Conservation (phyloP, 2,329 filamentous ascomycete species). For the Aureobasidium sp. region DNA sequence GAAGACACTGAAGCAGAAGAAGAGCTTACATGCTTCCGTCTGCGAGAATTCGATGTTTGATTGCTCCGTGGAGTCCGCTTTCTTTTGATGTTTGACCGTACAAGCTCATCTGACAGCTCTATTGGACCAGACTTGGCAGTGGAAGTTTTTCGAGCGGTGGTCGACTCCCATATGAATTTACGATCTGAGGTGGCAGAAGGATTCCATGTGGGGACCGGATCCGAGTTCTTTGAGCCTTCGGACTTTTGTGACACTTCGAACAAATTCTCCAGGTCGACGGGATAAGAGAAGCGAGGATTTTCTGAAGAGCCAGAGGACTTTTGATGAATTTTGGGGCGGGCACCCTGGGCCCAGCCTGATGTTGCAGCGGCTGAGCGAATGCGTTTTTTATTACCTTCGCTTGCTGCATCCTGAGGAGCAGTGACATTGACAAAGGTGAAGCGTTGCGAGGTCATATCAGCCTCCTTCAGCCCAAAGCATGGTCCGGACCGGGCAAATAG, state of each 20-base stretch:
- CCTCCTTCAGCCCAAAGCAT: background rate
- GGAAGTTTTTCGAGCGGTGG: background rate
- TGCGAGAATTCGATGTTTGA: background rate
- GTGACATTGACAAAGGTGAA: constrained; percentile 27
- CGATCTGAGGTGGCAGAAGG: background rate
- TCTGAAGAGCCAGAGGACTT: background rate
- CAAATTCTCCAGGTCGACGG: background rate
- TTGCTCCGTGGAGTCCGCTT: background rate
- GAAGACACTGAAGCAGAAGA: background rate
- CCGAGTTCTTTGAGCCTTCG: background rate
- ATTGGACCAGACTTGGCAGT: background rate
- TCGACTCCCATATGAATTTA: constrained; percentile 4
- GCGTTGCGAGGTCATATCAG: constrained; percentile 10
- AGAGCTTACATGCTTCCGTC: background rate
- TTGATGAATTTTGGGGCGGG: constrained; percentile 16
- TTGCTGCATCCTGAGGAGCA: constrained; percentile 20
- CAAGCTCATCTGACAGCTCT: background rate
- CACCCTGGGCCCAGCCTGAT: constrained; percentile 23
- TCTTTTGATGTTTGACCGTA: background rate
- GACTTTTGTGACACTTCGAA: background rate
- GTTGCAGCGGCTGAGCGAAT: constrained; percentile 25
- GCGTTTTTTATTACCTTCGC: constrained; percentile 24
- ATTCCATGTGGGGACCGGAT: background rate
- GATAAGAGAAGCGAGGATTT: background rate
- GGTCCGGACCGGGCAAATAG: background rate